Percentiles rank a stretch among this genome's conserved stretches.
phyloP scores from a whole-genome alignment of 2,329 filamentous ascomycete genomes.

The Westerdykella sp. region DNA sequence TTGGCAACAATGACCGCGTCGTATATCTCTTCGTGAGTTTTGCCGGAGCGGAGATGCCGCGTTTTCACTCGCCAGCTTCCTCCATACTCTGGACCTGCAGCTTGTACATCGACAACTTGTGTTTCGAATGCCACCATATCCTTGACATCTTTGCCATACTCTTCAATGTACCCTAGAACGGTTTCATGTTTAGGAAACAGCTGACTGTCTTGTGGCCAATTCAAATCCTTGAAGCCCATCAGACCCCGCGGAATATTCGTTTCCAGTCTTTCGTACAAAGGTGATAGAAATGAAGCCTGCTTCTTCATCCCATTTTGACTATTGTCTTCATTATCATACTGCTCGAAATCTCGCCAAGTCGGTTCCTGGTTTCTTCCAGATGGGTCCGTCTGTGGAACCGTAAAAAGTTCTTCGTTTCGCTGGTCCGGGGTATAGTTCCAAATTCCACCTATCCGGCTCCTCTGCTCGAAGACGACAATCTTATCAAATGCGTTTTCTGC shows the following conservation, averaged over 20 bases:
- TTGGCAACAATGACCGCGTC: conserved; percentile 45
- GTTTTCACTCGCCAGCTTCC: conserved; percentile 56
- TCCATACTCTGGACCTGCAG: conserved; percentile 14
- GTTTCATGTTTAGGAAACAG: conserved; percentile 68
- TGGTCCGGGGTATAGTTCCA: conserved; percentile 69
- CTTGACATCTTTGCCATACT: conserved; percentile 63
- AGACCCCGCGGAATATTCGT: conserved; percentile 78
- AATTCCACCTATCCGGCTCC: conserved; percentile 67
- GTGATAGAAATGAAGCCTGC: conserved; percentile 64
- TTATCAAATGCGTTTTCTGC: conserved; percentile 64
- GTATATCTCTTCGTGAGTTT: conserved; percentile 47
- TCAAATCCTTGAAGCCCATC: conserved; percentile 71
- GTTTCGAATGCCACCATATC: conserved; percentile 64
- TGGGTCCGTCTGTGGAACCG: conserved; percentile 62
- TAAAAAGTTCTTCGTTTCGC: conserved; percentile 42
- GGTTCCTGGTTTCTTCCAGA: conserved; percentile 58
- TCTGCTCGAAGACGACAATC: conserved; percentile 78
- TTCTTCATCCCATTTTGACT: conserved; percentile 11
- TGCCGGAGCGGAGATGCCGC: conserved; percentile 44
- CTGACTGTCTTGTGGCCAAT: conserved; percentile 58
- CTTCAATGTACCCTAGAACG: conserved; percentile 67
- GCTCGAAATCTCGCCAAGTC: conserved; percentile 38
- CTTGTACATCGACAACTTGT: conserved; percentile 57
- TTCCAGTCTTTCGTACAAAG: conserved; percentile 75
- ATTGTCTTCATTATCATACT: neutral